Conservation (phyloP, 352 stramenopile species). For the Phytopythium vexans region DNA sequence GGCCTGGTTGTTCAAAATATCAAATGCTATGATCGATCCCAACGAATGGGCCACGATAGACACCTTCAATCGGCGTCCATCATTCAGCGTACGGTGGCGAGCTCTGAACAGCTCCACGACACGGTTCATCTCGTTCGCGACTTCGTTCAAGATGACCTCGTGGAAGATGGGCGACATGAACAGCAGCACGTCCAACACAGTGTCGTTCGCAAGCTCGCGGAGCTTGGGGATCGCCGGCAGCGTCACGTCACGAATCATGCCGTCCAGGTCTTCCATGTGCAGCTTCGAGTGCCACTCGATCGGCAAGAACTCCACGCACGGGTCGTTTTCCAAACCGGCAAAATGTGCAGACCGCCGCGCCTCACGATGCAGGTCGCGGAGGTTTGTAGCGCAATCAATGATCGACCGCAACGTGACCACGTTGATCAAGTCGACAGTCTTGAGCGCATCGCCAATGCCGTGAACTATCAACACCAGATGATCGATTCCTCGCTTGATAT, state of each 20-base stretch:
- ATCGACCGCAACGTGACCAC: conserved; percentile 80
- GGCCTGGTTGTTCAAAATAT: conserved; percentile 83
- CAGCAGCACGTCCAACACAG: conserved; percentile 89
- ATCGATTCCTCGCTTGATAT: conserved; percentile 78
- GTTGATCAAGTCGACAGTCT: conserved; percentile 85
- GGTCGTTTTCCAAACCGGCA: conserved; percentile 24
- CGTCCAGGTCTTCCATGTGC: conserved; percentile 69
- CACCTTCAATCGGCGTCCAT: conserved; percentile 63
- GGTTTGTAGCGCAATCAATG: conserved; percentile 71
- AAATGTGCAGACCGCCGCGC: conserved; percentile 70
- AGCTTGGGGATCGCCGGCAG: conserved; percentile 89
- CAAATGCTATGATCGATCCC: conserved; percentile 91
- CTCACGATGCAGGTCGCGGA: conserved; percentile 65
- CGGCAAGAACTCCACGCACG: conserved; percentile 66
- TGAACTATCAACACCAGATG: conserved; percentile 89
- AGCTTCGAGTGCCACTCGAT: conserved; percentile 89
- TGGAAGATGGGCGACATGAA: conserved; percentile 93
- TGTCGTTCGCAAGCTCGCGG: conserved; percentile 91
- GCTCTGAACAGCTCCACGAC: conserved; percentile 77
- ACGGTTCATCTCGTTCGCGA: conserved; percentile 91
- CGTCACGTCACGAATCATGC: conserved; percentile 71
- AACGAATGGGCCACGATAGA: conserved; percentile 88
- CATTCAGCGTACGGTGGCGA: conserved; percentile 48
- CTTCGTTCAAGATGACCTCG: conserved; percentile 89
- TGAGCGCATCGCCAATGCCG: conserved; percentile 86